Evolutionary conservation across 2,329 filamentous ascomycete species (phyloP).

Genomic region (Penicillium sumatraense): DNA sequence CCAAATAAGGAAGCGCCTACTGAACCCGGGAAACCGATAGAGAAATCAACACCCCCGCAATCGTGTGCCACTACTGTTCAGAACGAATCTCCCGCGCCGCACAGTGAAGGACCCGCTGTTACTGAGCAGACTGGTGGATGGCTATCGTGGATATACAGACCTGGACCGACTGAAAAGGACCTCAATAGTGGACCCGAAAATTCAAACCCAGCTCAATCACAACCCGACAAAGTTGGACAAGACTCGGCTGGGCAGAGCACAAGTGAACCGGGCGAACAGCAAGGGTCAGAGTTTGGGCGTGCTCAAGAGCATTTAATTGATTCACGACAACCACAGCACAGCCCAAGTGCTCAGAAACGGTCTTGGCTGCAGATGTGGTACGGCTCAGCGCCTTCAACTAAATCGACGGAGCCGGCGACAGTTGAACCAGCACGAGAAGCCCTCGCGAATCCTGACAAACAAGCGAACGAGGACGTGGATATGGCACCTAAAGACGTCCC

Average conservation of each 20-base stretch:
- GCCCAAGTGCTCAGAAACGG: conserved; percentile 37
- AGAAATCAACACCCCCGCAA: conserved; percentile 24
- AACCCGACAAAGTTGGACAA: not conserved
- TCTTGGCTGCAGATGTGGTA: conserved; percentile 54
- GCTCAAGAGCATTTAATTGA: conserved; percentile 2
- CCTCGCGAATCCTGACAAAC: conserved; percentile 13
- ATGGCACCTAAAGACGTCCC: conserved; percentile 23
- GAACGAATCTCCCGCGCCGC: conserved; percentile 16
- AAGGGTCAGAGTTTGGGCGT: conserved; percentile 16
- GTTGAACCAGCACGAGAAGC: conserved; percentile 15
- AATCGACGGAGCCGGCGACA: conserved; percentile 28
- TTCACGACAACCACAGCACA: conserved; percentile 10
- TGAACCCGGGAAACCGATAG: conserved; percentile 16
- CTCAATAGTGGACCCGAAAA: conserved; percentile 14
- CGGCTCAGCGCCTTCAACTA: conserved; percentile 30
- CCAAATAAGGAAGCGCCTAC: conserved; percentile 24
- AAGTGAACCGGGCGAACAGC: conserved; percentile 15
- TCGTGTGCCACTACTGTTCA: conserved; percentile 12
- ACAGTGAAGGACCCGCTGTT: conserved; percentile 15
- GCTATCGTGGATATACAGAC: conserved; percentile 45
- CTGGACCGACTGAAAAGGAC: conserved; percentile 19
- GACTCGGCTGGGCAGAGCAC: not conserved
- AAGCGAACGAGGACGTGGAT: conserved; percentile 14
- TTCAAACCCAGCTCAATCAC: conserved; percentile 17
- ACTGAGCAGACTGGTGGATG: conserved; percentile 35